These are phyloP conservation scores for Edaphochlamys debaryana DNA, from an alignment of 139 green algal species.

Conservation along the genomic window DNA sequence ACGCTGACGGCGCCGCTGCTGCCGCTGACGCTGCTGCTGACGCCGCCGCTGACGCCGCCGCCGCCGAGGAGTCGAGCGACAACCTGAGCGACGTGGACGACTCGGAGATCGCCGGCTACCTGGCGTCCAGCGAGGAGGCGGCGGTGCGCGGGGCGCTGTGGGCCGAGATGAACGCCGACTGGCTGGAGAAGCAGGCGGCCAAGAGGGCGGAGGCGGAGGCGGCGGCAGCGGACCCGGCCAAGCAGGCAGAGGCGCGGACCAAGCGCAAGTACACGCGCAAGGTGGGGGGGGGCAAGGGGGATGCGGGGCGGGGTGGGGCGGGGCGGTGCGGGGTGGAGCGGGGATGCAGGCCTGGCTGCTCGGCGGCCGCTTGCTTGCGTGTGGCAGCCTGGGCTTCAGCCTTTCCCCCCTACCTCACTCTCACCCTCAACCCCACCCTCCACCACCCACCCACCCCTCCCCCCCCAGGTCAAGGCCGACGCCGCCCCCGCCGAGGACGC, in stretches of 20 bases:
- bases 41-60: not conserved
- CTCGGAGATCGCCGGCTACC: conserved; percentile 66
- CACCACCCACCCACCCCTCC: not conserved
- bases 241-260: not conserved
- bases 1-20: not conserved
- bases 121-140: conserved; percentile 70
- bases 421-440: not conserved
- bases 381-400: no score
- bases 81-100: conserved; percentile 63
- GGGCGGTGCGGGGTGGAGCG: no score
- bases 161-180: conserved; percentile 75
- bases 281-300: not conserved
- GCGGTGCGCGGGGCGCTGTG: conserved; percentile 71
- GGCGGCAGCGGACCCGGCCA: not conserved
- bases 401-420: not conserved
- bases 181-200: conserved; percentile 56
- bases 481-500: conserved; percentile 48
- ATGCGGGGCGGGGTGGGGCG: no score
- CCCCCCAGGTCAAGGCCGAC: conserved; percentile 7
- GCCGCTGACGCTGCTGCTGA: no score
- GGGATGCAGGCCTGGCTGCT: no score
- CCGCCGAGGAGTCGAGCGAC: conserved; percentile 33
- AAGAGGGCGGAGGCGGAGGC: conserved; percentile 33
- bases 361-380: no score
- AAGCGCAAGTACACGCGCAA: conserved; percentile 2